Percentiles rank a stretch among this genome's conserved stretches.
These are phyloP conservation scores for Ophiocordyceps camponoti-leonardi DNA, from an alignment of 2,329 filamentous ascomycete genomes.

Conservation along the genomic window DNA sequence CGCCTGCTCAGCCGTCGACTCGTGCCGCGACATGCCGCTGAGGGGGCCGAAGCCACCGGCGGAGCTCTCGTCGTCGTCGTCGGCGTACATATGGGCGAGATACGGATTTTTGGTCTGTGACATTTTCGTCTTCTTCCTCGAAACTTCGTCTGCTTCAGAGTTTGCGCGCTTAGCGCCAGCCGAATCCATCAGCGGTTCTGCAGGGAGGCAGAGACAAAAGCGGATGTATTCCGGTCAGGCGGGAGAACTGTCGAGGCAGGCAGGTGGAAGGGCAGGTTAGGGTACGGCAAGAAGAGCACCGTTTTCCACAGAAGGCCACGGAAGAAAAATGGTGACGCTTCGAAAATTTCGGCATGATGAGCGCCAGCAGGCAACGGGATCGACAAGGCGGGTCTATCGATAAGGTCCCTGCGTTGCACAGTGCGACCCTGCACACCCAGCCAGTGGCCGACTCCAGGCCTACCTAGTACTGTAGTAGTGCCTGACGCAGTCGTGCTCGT, in stretches of 20 bases:
- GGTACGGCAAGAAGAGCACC: no score
- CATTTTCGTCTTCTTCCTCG: conserved; percentile 26
- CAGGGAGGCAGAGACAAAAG: not conserved
- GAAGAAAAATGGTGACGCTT: not conserved
- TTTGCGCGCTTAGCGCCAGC: conserved; percentile 24
- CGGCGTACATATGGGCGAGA: conserved; percentile 77
- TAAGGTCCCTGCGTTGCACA: conserved; percentile 8
- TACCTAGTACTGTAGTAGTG: no score
- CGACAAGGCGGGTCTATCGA: conserved; percentile 12
- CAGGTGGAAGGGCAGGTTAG: not conserved
- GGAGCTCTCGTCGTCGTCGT: conserved; percentile 25
- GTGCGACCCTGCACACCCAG: conserved; percentile 1
- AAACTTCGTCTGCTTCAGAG: conserved; percentile 22
- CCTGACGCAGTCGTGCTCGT: no score
- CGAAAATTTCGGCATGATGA: conserved; percentile 11
- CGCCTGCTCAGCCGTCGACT: conserved; percentile 64
- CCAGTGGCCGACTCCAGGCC: no score
- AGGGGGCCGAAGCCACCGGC: conserved; percentile 29
- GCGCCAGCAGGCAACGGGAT: conserved; percentile 3
- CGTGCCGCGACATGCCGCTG: conserved; percentile 54
- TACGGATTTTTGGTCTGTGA: conserved; percentile 54
- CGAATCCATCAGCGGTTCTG: not conserved
- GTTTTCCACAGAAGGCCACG: not conserved
- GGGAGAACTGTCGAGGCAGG: not conserved
- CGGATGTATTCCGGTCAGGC: not conserved